phyloP scores from a whole-genome alignment of 352 stramenopile genomes.

The Phytophthora constricta region DNA sequence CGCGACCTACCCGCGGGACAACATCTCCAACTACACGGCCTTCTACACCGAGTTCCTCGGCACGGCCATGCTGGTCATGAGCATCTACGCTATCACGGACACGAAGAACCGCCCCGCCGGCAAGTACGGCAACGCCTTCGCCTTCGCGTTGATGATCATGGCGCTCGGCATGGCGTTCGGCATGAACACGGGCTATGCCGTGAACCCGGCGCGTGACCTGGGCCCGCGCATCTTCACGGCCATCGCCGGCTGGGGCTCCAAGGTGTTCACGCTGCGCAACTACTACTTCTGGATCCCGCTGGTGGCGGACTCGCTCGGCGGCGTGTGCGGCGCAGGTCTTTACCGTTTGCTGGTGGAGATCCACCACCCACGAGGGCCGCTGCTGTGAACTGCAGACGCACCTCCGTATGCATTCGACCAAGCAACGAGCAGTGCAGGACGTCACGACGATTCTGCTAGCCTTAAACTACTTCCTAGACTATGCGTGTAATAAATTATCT shows the following conservation, averaged over 20 bases:
- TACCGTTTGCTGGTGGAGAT: conserved; percentile 1
- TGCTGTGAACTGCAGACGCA: too few species aligned
- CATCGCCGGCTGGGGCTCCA: not conserved
- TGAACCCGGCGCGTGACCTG: not conserved
- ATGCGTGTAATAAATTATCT: too few species aligned
- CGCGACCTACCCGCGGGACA: not conserved
- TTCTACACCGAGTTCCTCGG: conserved; percentile 3
- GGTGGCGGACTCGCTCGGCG: not conserved
- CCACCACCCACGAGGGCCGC: not conserved
- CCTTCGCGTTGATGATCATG: not conserved
- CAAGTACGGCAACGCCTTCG: not conserved
- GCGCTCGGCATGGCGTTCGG: not conserved
- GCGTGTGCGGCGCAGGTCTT: not conserved
- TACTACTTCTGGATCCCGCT: conserved; percentile 5
- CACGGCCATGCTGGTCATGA: conserved; percentile 1
- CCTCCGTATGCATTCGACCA: too few species aligned
- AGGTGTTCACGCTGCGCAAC: not conserved
- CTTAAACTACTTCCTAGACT: too few species aligned
- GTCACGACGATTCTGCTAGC: too few species aligned
- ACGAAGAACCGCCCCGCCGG: not conserved
- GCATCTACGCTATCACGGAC: conserved; percentile 5
- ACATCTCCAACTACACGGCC: conserved; percentile 5
- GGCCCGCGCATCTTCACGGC: not conserved
- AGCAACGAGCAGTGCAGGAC: too few species aligned
- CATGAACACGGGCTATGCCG: conserved; percentile 2